Evolutionary conservation across 1,284 basidiomycete species (phyloP), one percentile per base, ranked within the genome.

Genomic region (Trametes pubescens): DNA sequence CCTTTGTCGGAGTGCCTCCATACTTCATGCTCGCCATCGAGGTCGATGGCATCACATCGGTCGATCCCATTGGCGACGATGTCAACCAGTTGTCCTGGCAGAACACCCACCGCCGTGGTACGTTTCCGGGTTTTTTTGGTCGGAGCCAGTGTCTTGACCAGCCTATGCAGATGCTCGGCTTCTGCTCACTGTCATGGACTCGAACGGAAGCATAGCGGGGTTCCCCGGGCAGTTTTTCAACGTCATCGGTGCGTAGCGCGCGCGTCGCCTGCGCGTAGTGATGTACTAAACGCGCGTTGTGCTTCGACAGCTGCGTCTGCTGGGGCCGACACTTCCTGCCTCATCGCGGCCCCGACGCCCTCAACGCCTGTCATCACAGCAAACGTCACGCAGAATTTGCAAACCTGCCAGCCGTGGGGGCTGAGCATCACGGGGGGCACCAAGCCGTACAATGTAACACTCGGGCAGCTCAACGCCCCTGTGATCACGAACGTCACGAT

Each of bases 21-120:
- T 87, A 81, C 66, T 85, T 81, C 69, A 80, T 86, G 79, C 75
- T 83, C 35, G 80, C 83, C 0, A 80, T 82, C 59, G 79, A 79
- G 38, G 59, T 76, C 8, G 76, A 76, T 5, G 81, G 81, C 5
- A 76, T 79, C 4, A 80, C 83, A 0, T 79, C 77, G 13, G 80
- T 79, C 11, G 73, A 75, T 2, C 63, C 74, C 16, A 74, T 85
- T 40, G 84, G 84, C 21, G 72, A 69, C 7, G 76, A 82, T 54
- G 73, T 75, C 14, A 70, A 64, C 34, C 75, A 77, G 32, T 66
- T 86, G 37, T 73, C 62, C 5, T 86, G 83, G 83, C 76, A 74
- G 5, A 80, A 82, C 6, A 75, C 78, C 43, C 79, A 82, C 68
- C 75, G 78, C 18, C 70, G 73, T 63, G 82, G 85, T 85, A 65